phyloP scores from a whole-genome alignment of 2,329 filamentous ascomycete genomes.

The Cladosporium sp. region DNA sequence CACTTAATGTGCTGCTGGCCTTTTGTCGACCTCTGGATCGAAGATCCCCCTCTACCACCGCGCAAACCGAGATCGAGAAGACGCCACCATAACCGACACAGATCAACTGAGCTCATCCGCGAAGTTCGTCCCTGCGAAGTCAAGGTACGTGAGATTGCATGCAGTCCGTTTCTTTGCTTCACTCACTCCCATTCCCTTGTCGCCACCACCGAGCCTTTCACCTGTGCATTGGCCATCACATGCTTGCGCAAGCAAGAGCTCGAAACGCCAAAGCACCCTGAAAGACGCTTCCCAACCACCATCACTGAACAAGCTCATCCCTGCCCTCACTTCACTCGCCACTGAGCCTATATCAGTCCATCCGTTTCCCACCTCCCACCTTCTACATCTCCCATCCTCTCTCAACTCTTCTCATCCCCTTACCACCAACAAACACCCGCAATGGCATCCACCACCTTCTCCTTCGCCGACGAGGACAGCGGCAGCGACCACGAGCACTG shows the following conservation, averaged over 20 bases:
- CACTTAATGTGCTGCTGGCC: slow-evolving; percentile 33
- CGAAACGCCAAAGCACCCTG: slow-evolving; percentile 3
- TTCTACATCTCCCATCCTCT: slow-evolving; percentile 17
- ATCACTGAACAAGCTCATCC: neutral
- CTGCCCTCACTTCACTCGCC: slow-evolving; percentile 8
- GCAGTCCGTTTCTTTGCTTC: neutral
- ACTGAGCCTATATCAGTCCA: neutral
- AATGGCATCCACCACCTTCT: slow-evolving; percentile 15
- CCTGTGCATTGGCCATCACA: slow-evolving; percentile 2
- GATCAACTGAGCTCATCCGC: slow-evolving; percentile 4
- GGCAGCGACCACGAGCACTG: slow-evolving; percentile 37
- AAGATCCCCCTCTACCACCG: slow-evolving; percentile 27
- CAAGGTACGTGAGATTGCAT: slow-evolving; percentile 2
- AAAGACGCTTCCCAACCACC: slow-evolving; percentile 12
- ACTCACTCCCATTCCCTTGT: slow-evolving; percentile 1
- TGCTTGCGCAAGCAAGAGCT: neutral
- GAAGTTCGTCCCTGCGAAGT: neutral
- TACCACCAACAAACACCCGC: neutral
- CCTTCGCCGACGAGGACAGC: slow-evolving; percentile 10
- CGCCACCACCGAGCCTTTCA: neutral
- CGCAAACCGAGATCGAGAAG: slow-evolving; percentile 19
- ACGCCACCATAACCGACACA: slow-evolving; percentile 16
- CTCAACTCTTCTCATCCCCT: neutral
- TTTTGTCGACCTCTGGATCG: slow-evolving; percentile 35
- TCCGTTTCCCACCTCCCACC: slow-evolving; percentile 4